Base-by-base conservation (phyloP, 1,139 yeast genomes). In the Debaryomyces nepalensis region DNA sequence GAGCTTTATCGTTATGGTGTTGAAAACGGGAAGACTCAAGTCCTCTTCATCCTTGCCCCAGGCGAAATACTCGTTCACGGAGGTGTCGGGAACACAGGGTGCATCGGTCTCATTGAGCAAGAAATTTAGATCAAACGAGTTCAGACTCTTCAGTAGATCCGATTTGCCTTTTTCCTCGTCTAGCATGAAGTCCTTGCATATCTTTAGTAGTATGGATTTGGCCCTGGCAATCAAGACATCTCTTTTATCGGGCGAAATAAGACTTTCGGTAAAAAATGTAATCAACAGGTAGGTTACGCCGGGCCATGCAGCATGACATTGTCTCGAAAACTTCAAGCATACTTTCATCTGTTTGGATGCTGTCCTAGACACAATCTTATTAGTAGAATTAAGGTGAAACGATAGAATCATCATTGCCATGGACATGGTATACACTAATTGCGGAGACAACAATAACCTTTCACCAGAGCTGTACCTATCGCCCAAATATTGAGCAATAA, bases 351-450 rank as follows among this genome's bases (percentile, higher is more conserved):
- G 57, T 24, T 37, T 44, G 26, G 27, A 16, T 10, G 57, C 48
- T 2, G 50, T 47, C 31, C 41, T 30, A 16, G 50, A 45, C 20
- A 54, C 56, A 12, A 52, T 37, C 10, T 27, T 39, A 31, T 50
- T 49, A n/a, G 38, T 29, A 4, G 54, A 49, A 12, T 51, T 50
- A 8, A 47, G 41, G 37, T 54, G 56, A 26, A 53, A 49, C 7
- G 49, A 44, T 9, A 54, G 35, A 16, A 54, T 39, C 3, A 50
- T 38, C 42, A 51, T 40, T 5, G 50, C 43, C 33, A 53, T 33
- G 3, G 53, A 34, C 32, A 39, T 46, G 16, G 44, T 42, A 33
- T 52, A 53, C 15, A 51, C 34, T 33, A 50, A 22, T 21, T 44
- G 46, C 22, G 48, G 41, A 4, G 57, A 51, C 5, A 46, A 21